These are phyloP conservation scores for Apiospora aurea DNA, from an alignment of 2,329 filamentous ascomycete genomes.

Conservation along the genomic window DNA sequence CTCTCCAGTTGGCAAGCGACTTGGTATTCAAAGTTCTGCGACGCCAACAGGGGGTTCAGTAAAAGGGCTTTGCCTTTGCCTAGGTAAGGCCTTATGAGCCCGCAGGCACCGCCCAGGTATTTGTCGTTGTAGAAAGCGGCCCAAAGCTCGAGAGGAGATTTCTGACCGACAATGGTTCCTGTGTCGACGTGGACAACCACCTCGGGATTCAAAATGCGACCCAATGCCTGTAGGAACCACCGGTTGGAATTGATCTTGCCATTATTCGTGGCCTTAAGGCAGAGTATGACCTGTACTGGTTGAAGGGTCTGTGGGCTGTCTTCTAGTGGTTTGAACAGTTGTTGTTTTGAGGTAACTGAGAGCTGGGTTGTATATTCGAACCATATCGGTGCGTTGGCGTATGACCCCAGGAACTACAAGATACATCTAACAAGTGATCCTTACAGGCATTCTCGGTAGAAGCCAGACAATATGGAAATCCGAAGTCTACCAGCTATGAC, in stretches of 20 bases:
- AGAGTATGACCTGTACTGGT: slow-evolving; percentile 97
- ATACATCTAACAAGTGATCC: no score
- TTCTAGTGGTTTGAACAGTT: no score
- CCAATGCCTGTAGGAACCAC: slow-evolving; percentile 96
- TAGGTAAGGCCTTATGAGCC: slow-evolving; percentile 83
- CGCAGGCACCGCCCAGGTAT: slow-evolving; percentile 92
- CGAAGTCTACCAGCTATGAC: no score
- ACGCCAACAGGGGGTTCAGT: slow-evolving; percentile 87
- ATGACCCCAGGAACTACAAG: no score
- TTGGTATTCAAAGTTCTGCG: slow-evolving; percentile 98
- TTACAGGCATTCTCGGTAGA: no score
- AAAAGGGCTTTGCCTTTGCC: slow-evolving; percentile 66
- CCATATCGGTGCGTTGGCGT: no score
- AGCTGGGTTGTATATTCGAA: no score
- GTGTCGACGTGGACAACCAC: slow-evolving; percentile 92
- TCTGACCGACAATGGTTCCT: slow-evolving; percentile 89
- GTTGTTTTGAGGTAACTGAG: no score
- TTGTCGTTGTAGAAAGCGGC: slow-evolving; percentile 99
- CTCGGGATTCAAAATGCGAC: slow-evolving; percentile 91
- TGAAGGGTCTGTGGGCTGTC: slow-evolving; percentile 66
- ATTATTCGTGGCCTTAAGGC: slow-evolving; percentile 94
- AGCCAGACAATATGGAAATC: no score
- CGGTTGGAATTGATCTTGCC: slow-evolving; percentile 99
- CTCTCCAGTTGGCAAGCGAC: slow-evolving; percentile 98
- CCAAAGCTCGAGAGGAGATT: slow-evolving; percentile 88